A percentile compares a stretch with the other conserved stretches of the same genome.
Conservation (phyloP, 2,329 filamentous ascomycete species). For the Coleophoma eucalyptorum region DNA sequence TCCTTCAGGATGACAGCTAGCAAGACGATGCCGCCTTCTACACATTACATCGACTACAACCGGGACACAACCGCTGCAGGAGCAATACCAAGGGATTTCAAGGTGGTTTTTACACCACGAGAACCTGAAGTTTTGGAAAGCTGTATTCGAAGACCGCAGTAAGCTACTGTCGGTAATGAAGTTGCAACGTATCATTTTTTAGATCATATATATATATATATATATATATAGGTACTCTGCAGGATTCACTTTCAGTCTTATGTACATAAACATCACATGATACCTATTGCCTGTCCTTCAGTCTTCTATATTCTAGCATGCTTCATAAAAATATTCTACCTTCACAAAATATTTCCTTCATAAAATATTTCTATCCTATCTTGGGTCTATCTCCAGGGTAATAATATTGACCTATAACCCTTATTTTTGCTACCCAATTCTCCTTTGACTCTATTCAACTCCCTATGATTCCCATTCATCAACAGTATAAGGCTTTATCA, state of each 20-base stretch:
- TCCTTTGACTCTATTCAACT: conserved; percentile 42
- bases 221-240: background rate
- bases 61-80: background rate
- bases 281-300: conserved; percentile 20
- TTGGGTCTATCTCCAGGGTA: conserved; percentile 41
- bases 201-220: background rate
- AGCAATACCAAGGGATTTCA: background rate
- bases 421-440: conserved; percentile 47
- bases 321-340: too few species aligned
- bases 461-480: conserved; percentile 54
- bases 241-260: background rate
- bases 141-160: background rate
- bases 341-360: conserved; percentile 48
- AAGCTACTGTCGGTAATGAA: background rate
- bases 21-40: background rate
- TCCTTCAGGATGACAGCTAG: background rate
- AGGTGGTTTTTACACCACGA: background rate
- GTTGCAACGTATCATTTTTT: background rate
- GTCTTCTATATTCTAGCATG: conserved; percentile 47
- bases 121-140: background rate
- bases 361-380: conserved; percentile 34
- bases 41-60: background rate
- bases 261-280: conserved; percentile 1
- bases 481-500: conserved; percentile 44
- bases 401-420: conserved; percentile 48